Percentiles rank a stretch among this genome's conserved stretches.
Conservation (phyloP, 2,329 filamentous ascomycete species). For the Talaromyces sp. region DNA sequence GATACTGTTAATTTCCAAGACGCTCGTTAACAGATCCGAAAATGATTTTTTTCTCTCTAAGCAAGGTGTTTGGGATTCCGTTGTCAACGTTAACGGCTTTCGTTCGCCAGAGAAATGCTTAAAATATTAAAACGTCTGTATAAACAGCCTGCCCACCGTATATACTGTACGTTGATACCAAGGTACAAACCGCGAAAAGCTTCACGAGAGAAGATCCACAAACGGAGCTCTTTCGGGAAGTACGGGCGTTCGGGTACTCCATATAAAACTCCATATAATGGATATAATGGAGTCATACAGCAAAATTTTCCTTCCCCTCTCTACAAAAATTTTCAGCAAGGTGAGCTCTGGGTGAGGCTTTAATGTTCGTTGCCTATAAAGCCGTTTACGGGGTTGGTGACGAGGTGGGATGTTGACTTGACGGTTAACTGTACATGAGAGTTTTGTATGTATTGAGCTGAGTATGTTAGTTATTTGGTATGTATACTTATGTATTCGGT, state of each 20-base stretch:
- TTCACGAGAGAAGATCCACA: slow-evolving; percentile 1
- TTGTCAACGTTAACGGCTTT: background rate
- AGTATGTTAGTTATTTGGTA: background rate
- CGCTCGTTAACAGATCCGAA: background rate
- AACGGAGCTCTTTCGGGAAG: background rate
- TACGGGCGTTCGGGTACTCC: slow-evolving; percentile 3
- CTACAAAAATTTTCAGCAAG: background rate
- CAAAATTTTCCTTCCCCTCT: background rate
- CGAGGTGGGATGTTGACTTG: slow-evolving; percentile 3
- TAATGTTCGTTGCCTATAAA: background rate
- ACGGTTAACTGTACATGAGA: background rate
- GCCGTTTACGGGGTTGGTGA: slow-evolving; percentile 15
- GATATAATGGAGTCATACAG: background rate
- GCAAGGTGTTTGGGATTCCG: background rate
- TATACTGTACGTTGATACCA: background rate
- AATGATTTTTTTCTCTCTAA: background rate
- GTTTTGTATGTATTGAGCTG: background rate
- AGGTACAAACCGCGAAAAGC: background rate
- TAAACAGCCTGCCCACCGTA: background rate
- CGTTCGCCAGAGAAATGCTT: background rate
- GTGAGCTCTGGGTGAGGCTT: background rate
- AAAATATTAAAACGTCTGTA: background rate
- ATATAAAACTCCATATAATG: slow-evolving; percentile 1
- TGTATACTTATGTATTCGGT: background rate
- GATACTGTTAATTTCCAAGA: background rate